Evolutionary conservation across 345 rosid species (phyloP).

Genomic region (Hypericum perforatum): DNA sequence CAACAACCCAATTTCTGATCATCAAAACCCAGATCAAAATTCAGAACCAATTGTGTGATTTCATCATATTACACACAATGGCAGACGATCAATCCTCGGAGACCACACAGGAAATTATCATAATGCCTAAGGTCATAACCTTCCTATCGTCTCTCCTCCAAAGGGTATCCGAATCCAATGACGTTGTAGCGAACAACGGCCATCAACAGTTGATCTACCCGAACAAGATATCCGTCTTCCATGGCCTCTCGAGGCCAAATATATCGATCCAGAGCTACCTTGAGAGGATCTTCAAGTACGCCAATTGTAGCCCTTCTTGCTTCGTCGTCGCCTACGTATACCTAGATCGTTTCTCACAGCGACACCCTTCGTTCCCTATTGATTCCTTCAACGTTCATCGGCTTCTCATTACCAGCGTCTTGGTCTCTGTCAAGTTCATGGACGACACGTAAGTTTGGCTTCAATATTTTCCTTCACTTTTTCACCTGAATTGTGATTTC

Average conservation of each 20-base stretch:
- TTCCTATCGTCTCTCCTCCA: conserved; percentile 71
- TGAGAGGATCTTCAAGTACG: conserved; percentile 73
- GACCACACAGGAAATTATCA: no score
- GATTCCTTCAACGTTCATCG: conserved; percentile 84
- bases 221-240: conserved; percentile 54
- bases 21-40: no score
- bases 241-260: conserved; percentile 52
- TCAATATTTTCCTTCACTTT: neutral
- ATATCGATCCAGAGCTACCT: conserved; percentile 58
- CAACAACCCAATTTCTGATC: no score
- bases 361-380: conserved; percentile 70
- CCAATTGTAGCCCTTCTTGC: conserved; percentile 85
- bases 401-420: conserved; percentile 72
- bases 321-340: conserved; percentile 80
- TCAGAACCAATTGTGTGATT: no score
- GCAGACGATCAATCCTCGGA: no score
- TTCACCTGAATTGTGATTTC: neutral
- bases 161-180: conserved; percentile 62
- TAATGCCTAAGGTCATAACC: conserved; percentile 44
- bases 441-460: conserved; percentile 67
- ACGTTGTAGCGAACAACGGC: neutral
- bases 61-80: no score
- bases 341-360: conserved; percentile 68
- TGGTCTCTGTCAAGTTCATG: conserved; percentile 86
- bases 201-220: conserved; percentile 17